These are phyloP conservation scores for Musa troglodytarum DNA, from an alignment of 176 grass and related monocot species.

Conservation along the genomic window DNA sequence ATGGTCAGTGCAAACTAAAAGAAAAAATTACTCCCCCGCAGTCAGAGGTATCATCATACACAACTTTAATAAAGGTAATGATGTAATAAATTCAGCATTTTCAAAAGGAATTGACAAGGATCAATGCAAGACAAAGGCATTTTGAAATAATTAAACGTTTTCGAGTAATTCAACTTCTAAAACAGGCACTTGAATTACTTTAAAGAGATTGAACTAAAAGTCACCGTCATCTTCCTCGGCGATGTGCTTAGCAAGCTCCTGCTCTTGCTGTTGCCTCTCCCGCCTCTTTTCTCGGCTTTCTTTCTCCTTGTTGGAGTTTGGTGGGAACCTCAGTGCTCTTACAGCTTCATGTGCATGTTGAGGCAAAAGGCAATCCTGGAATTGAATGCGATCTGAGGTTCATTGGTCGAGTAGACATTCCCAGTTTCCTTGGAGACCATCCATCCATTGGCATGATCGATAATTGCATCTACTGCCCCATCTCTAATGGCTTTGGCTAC, in stretches of 20 bases:
- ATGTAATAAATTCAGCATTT: too few relatives aligned
- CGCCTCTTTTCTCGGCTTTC: constrained; percentile 75
- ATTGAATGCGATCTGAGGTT: constrained; percentile 70
- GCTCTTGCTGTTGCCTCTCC: constrained; percentile 74
- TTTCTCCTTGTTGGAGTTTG: constrained; percentile 79
- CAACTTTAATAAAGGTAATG: too few relatives aligned
- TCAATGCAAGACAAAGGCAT: too few relatives aligned
- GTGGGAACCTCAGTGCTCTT: constrained; percentile 63
- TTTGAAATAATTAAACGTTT: neutral
- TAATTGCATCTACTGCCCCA: constrained; percentile 74
- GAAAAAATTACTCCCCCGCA: too few relatives aligned
- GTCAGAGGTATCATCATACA: too few relatives aligned
- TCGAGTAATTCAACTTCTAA: neutral
- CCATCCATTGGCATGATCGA: constrained; percentile 63
- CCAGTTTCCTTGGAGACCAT: constrained; percentile 78
- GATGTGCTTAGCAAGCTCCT: constrained; percentile 83
- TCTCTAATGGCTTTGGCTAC: constrained; percentile 77
- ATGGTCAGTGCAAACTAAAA: too few relatives aligned
- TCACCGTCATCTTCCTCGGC: constrained; percentile 70
- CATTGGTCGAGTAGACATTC: constrained; percentile 75
- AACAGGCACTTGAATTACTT: neutral
- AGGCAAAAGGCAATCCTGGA: constrained; percentile 81
- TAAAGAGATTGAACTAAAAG: constrained; percentile 21
- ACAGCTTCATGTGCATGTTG: constrained; percentile 83
- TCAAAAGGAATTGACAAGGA: too few relatives aligned